phyloP scores from a whole-genome alignment of 306 rosid species.

The Prunus dulcis region DNA sequence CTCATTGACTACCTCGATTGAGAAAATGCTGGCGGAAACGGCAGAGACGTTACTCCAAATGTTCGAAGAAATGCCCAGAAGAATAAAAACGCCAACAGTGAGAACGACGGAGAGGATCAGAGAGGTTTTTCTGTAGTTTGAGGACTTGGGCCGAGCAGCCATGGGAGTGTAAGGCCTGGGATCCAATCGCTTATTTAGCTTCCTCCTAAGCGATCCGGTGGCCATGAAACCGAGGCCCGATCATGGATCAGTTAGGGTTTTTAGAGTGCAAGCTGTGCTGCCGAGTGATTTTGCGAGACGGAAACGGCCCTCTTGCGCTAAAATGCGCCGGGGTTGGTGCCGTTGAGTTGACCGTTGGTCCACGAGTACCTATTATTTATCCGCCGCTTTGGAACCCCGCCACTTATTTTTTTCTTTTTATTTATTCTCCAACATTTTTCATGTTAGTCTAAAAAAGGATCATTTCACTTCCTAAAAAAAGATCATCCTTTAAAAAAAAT shows the following conservation, averaged over 20 bases:
- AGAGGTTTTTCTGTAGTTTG: conserved; percentile 9
- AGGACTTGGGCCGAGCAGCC: conserved; percentile 38
- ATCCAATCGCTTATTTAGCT: conserved; percentile 31
- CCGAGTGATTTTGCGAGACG: neutral
- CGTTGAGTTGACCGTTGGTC: neutral
- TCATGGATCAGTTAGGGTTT: conserved; percentile 15
- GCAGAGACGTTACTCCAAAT: conserved; percentile 16
- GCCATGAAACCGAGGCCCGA: conserved; percentile 36
- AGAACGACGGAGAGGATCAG: conserved; percentile 32
- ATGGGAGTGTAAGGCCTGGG: conserved; percentile 32
- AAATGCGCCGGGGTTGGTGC: neutral
- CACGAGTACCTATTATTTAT: too few species aligned
- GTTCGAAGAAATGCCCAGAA: conserved; percentile 48
- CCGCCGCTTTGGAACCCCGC: too few species aligned
- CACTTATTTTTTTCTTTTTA: too few species aligned
- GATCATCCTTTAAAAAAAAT: too few species aligned
- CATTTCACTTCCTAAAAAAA: too few species aligned
- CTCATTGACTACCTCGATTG: conserved; percentile 64
- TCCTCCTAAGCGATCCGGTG: conserved; percentile 50
- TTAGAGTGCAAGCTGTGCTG: neutral
- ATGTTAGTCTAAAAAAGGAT: too few species aligned
- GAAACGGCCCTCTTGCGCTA: neutral
- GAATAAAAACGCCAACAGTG: conserved; percentile 24
- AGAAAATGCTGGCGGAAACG: conserved; percentile 23
- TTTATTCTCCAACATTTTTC: too few species aligned